Conservation (phyloP, 2,329 filamentous ascomycete species). For the Aspergillus nomiae region DNA sequence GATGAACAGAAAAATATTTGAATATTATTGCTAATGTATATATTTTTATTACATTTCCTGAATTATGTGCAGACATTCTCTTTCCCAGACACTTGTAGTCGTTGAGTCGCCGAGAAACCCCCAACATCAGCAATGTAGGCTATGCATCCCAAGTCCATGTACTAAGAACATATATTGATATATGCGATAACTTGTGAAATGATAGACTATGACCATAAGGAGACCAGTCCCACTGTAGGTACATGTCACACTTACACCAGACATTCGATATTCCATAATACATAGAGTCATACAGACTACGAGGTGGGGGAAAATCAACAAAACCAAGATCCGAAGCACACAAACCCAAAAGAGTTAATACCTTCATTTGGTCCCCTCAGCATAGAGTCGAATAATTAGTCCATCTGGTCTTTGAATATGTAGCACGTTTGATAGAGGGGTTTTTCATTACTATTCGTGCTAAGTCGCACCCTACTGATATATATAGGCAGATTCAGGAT, state of each 20-base stretch:
- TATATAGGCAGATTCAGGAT: too few species aligned
- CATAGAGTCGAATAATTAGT: too few species aligned
- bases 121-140: neutral
- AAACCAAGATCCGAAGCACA: too few species aligned
- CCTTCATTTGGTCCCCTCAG: too few species aligned
- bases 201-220: neutral
- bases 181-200: neutral
- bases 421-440: too few species aligned
- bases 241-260: neutral
- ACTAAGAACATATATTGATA: neutral
- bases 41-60: neutral
- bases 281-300: too few species aligned
- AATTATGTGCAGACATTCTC: neutral
- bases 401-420: too few species aligned
- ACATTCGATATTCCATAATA: neutral
- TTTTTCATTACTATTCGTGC: too few species aligned
- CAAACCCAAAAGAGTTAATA: too few species aligned
- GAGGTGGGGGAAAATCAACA: too few species aligned
- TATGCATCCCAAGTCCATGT: neutral
- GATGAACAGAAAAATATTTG: slow-evolving; percentile 3
- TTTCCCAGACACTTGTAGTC: neutral
- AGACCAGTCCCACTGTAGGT: neutral
- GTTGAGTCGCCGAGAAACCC: neutral
- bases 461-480: too few species aligned
- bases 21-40: slow-evolving; percentile 1